Conservation (phyloP, 495 filamentous ascomycete species). For the Podospora conica region DNA sequence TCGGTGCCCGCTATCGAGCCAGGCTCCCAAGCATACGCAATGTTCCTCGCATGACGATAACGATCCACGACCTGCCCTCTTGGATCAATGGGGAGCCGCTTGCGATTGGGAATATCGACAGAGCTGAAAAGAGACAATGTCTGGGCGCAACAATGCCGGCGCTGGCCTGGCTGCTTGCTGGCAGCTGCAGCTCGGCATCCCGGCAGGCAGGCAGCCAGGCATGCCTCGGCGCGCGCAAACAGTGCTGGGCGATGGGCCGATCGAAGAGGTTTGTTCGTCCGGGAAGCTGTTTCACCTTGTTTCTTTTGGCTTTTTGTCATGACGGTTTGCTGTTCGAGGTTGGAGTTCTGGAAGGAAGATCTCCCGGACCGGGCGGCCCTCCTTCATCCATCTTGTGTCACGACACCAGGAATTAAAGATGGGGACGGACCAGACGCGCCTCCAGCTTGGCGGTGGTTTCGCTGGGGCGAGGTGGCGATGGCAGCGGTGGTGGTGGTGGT, state of each 20-base stretch:
- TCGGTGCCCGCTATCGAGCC: too few relatives aligned
- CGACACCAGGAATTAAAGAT: background rate
- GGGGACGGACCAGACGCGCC: background rate
- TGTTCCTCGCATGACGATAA: background rate
- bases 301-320: background rate
- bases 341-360: background rate
- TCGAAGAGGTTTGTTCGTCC: background rate
- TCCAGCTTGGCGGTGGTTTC: too few relatives aligned
- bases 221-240: background rate
- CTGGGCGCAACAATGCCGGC: too few relatives aligned
- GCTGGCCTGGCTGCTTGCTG: too few relatives aligned
- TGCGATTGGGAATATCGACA: background rate
- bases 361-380: background rate
- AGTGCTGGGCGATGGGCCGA: background rate
- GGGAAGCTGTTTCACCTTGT: background rate
- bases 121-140: too few relatives aligned
- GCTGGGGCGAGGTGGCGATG: background rate
- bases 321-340: background rate
- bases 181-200: too few relatives aligned
- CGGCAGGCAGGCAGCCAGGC: background rate
- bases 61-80: background rate
- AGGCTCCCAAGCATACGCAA: background rate
- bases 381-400: background rate
- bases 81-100: background rate
- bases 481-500: background rate